Percentiles rank a stretch among this genome's conserved stretches.
phyloP scores from a whole-genome alignment of 768 basidiomycete species.

The Rhodosporidiobolus odoratus region DNA sequence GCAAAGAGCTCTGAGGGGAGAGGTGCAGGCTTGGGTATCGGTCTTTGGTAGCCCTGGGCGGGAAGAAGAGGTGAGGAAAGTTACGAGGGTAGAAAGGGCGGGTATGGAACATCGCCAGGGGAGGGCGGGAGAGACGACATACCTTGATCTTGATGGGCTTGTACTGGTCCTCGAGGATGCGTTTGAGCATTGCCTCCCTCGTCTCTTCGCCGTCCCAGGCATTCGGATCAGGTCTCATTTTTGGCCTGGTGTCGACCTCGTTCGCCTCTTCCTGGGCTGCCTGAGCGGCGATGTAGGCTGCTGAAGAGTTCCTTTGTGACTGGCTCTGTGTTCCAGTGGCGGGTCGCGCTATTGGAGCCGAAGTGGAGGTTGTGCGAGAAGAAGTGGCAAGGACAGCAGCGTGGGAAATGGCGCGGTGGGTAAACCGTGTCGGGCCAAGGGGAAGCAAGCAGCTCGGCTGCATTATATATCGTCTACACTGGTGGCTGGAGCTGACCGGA shows the following conservation, averaged over 20 bases:
- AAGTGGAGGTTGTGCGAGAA: background rate
- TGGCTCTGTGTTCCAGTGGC: background rate
- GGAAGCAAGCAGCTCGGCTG: too few relatives aligned
- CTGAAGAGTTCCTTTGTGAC: background rate
- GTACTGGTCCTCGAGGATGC: constrained; percentile 83
- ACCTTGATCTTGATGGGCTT: constrained; percentile 78
- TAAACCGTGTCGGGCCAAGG: too few relatives aligned
- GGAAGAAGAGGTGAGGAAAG: background rate
- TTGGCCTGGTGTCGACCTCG: constrained; percentile 44
- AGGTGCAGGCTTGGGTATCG: constrained; percentile 20
- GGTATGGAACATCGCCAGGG: too few relatives aligned
- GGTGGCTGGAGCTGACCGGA: too few relatives aligned
- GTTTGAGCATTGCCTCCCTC: constrained; percentile 62
- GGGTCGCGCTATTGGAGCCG: background rate
- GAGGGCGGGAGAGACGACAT: background rate
- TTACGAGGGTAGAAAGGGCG: too few relatives aligned
- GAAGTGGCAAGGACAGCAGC: background rate
- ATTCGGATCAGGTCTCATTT: constrained; percentile 46
- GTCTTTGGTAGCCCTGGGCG: constrained; percentile 11
- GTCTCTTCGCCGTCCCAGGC: constrained; percentile 78
- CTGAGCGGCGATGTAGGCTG: constrained; percentile 55
- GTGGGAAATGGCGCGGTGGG: background rate
- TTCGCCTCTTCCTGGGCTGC: constrained; percentile 40
- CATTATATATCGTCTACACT: too few relatives aligned
- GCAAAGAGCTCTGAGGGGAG: constrained; percentile 13